phyloP scores from a whole-genome alignment of 2,329 filamentous ascomycete genomes.

The Ceratocystis albifundus region DNA sequence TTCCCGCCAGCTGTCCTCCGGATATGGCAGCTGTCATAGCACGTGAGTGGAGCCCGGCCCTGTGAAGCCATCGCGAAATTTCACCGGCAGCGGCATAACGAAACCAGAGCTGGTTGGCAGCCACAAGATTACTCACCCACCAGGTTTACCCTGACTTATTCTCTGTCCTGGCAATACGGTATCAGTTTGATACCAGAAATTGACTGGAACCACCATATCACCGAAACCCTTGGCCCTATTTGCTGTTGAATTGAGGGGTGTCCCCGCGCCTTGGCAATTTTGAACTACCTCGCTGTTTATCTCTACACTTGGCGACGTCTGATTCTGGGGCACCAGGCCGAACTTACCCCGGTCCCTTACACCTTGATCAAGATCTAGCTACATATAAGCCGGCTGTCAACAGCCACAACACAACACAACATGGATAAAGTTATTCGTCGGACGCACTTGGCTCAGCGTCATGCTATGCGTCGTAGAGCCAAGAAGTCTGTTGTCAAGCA shows the following conservation, averaged over 20 bases:
- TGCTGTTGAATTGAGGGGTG: not conserved
- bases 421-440: constrained; percentile 65
- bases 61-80: constrained; percentile 22
- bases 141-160: constrained; percentile 1
- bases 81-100: constrained; percentile 5
- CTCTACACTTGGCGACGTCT: not conserved
- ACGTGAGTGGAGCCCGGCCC: constrained; percentile 21
- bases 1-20: not conserved
- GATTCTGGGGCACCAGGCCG: not conserved
- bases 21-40: constrained; percentile 7
- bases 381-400: constrained; percentile 11
- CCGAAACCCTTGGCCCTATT: not conserved
- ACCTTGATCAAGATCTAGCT: not conserved
- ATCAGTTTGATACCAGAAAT: not conserved
- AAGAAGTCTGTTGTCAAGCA: constrained; percentile 33
- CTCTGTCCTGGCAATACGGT: not conserved
- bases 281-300: not conserved
- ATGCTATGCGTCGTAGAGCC: constrained; percentile 40
- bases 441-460: constrained; percentile 54
- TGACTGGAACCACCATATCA: not conserved
- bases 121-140: constrained; percentile 10
- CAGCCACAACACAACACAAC: constrained; percentile 24
- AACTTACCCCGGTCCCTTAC: not conserved
- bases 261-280: not conserved
- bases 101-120: constrained; percentile 1